Percentiles rank a stretch among this genome's conserved stretches.
These are phyloP conservation scores for Helicostylum pulchrum DNA, from an alignment of 192 early-diverging fungal species.

Conservation along the genomic window DNA sequence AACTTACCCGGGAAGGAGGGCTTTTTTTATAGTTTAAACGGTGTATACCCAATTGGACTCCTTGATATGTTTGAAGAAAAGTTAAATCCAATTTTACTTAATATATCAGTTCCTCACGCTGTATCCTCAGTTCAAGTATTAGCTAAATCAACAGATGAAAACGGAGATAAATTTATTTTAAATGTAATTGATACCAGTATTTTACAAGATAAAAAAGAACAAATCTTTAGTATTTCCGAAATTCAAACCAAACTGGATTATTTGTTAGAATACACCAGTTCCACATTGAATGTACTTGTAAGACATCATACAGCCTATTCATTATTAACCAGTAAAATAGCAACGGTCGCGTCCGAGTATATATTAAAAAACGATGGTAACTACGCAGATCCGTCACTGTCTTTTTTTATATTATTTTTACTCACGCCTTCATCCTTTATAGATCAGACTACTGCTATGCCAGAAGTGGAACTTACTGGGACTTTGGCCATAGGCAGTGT, in stretches of 20 bases:
- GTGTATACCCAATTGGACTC: constrained; percentile 8
- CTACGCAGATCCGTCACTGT: neutral
- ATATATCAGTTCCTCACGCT: neutral
- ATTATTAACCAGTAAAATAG: neutral
- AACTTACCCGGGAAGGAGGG: too few relatives aligned
- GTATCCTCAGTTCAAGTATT: neutral
- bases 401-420: neutral
- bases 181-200: neutral
- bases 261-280: constrained; percentile 2
- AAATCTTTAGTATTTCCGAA: constrained; percentile 11
- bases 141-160: neutral
- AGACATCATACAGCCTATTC: neutral
- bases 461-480: constrained; percentile 6
- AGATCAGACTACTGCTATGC: neutral
- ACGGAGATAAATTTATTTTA: neutral
- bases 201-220: neutral
- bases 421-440: too few relatives aligned
- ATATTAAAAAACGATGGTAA: neutral
- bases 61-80: neutral
- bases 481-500: neutral
- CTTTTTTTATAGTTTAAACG: constrained; percentile 10
- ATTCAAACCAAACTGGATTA: constrained; percentile 11
- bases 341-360: neutral
- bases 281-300: neutral
- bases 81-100: neutral